phyloP scores from a whole-genome alignment of 495 filamentous ascomycete genomes.

The Neurospora sp. region DNA sequence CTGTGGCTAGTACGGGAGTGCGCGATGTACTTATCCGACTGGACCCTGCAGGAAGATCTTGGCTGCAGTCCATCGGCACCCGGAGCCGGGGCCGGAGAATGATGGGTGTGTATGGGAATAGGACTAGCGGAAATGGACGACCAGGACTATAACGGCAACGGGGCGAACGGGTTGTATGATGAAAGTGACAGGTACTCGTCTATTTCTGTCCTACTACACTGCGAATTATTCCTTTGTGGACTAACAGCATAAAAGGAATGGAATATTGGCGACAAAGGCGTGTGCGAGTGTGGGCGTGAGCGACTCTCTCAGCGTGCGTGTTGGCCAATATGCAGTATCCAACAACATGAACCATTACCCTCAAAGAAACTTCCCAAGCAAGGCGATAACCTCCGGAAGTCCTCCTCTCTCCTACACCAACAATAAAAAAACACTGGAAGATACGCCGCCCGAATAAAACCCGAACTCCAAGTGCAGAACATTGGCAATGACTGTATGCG shows the following conservation, averaged over 20 bases:
- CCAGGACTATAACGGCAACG: neutral
- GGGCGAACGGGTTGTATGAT: neutral
- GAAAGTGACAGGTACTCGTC: rapidly evolving
- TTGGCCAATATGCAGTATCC: too few species aligned
- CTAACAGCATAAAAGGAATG: neutral
- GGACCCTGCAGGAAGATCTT: neutral
- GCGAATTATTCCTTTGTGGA: neutral
- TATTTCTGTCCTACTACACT: neutral
- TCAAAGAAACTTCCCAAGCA: neutral
- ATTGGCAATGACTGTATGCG: neutral
- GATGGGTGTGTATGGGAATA: too few species aligned
- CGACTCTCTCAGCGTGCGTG: neutral
- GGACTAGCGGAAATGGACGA: neutral
- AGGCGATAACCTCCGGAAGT: neutral
- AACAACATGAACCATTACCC: neutral
- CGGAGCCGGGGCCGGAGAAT: too few species aligned
- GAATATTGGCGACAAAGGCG: neutral
- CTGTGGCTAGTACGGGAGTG: neutral
- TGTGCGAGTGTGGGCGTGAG: neutral
- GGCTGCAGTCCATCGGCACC: neutral
- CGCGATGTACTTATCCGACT: neutral
- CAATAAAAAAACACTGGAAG: neutral
- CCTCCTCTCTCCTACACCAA: neutral
- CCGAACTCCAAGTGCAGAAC: neutral
- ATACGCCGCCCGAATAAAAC: neutral